Base-by-base conservation (phyloP, 805 yeast genomes). In the Scheffersomyces coipomensis region DNA sequence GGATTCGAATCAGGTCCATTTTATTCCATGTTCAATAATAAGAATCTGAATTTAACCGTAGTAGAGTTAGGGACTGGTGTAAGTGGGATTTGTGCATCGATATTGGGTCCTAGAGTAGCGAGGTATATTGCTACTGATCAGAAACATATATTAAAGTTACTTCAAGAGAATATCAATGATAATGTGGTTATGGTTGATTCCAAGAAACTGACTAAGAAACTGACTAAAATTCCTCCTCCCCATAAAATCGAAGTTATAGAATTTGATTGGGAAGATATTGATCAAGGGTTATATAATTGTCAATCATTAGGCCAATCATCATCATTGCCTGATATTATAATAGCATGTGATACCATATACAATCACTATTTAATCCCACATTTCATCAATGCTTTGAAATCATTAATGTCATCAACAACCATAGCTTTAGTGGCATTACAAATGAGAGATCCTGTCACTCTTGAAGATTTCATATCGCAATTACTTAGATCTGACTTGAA, bases 321-420 rank as follows among this genome's bases (percentile, higher is more conserved):
- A 15, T 6, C 12, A 13, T 35, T 30, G 1, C 76, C 78, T 0
- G 83, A 76, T 43, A 58, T 68, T 31, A 62, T 83, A 4, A 51
- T 83, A 8, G 85, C 85, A 0, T 78, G 83, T 48, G 89, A 83
- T 51, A 76, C 86, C 5, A 69, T 83, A 3, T 83, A 83, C 60
- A 83, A 83, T 49, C 83, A 78, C 39, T 81, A 63, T 46, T 57
- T 83, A 31, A 69, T 81, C 3, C 73, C 72, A 0, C 70, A 59
- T 40, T 71, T 83, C 42, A 57, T 81, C 12, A 52, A 56, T 5
- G 67, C 85, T 0, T 27, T 79, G 17, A 51, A 53, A 18, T 37
- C 42, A 19, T 43, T 77, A 17, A 55, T 73, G 55, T 64, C 62
- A 3, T 41, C 39, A 0, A 56, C 75, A 0, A 66, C 64, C 3